These are phyloP conservation scores for Medicago arabica DNA, from an alignment of 306 rosid genomes.

Conservation along the genomic window DNA sequence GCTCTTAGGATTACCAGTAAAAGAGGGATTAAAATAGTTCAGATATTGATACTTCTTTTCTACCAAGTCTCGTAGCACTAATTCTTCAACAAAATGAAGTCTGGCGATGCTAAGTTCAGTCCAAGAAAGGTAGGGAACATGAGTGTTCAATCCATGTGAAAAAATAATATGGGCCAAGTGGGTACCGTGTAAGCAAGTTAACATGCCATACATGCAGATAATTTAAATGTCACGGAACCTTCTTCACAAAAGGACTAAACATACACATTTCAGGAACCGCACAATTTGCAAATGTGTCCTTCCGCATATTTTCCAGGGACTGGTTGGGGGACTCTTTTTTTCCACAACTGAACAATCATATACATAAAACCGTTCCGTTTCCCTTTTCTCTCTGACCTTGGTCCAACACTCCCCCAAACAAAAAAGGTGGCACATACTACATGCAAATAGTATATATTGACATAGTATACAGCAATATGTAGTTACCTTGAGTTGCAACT, in stretches of 20 bases:
- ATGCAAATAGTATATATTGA: slow-evolving; percentile 10
- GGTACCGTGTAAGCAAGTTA: not conserved
- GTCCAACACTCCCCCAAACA: not conserved
- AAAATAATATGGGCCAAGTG: not conserved
- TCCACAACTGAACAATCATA: too few relatives aligned
- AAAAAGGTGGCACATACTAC: too few relatives aligned
- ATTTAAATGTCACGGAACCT: not conserved
- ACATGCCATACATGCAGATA: not conserved
- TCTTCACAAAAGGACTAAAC: not conserved
- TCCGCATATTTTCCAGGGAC: too few relatives aligned
- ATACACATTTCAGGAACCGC: not conserved
- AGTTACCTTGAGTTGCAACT: slow-evolving; percentile 93
- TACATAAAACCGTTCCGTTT: too few relatives aligned
- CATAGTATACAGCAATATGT: slow-evolving; percentile 4
- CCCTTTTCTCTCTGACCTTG: too few relatives aligned
- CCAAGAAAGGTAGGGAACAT: slow-evolving; percentile 68
- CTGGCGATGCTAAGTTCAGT: slow-evolving; percentile 45
- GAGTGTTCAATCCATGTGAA: slow-evolving; percentile 55
- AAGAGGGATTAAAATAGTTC: too few relatives aligned
- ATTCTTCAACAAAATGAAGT: slow-evolving; percentile 31
- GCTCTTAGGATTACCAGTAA: too few relatives aligned
- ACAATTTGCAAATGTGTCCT: too few relatives aligned
- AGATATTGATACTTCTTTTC: too few relatives aligned
- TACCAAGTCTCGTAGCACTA: too few relatives aligned
- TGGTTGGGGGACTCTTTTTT: too few relatives aligned